These are phyloP conservation scores for Solanum tarapatanum DNA, from an alignment of 257 asterid genomes.

Conservation along the genomic window DNA sequence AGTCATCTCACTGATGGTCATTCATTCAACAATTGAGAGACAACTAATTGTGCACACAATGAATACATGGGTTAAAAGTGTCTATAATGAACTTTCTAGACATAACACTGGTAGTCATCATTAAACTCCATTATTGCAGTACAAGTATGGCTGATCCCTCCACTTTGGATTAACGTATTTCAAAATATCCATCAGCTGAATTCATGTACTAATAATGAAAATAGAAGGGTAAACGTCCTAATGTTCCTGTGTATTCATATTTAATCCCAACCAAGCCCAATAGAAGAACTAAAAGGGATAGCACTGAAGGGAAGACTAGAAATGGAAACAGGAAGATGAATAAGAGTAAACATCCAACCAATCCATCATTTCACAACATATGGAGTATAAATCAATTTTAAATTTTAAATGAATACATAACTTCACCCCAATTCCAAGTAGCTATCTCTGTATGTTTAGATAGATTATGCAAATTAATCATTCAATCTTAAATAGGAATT, in stretches of 20 bases:
- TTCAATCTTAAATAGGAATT: neutral
- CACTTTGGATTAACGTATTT: neutral
- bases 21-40: neutral
- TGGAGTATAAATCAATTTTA: neutral
- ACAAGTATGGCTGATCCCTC: neutral
- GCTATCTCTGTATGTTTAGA: neutral
- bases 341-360: neutral
- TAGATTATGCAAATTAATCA: neutral
- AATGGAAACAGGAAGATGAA: neutral
- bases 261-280: neutral
- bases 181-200: neutral
- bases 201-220: neutral
- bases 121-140: neutral
- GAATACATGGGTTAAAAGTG: neutral
- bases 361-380: neutral
- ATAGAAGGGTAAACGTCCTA: neutral
- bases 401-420: neutral
- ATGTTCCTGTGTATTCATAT: neutral
- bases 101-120: neutral
- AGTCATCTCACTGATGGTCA: neutral
- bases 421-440: neutral
- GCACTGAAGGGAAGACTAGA: neutral
- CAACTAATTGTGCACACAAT: neutral
- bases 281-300: neutral
- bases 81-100: neutral